Percentiles rank a stretch among this genome's conserved stretches.
phyloP scores from a whole-genome alignment of 2,329 filamentous ascomycete species.

The Pestalotiopsis sp. region DNA sequence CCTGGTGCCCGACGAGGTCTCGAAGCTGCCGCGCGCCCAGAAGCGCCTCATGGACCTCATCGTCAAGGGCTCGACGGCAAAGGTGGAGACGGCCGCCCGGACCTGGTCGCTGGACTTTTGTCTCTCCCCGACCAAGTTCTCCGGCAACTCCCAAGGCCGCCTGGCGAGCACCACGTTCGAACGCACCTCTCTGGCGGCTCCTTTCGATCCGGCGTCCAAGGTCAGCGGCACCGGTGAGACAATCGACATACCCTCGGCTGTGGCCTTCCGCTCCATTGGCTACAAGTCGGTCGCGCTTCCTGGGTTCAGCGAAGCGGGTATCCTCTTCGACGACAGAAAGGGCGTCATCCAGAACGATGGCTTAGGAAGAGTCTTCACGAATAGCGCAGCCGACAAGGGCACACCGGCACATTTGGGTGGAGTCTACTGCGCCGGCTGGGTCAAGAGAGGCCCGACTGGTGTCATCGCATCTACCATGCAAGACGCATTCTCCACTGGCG shows the following conservation, averaged over 20 bases:
- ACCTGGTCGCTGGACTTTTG: constrained; percentile 88
- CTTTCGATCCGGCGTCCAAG: constrained; percentile 53
- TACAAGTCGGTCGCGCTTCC: constrained; percentile 82
- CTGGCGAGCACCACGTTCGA: constrained; percentile 72
- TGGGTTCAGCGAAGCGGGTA: constrained; percentile 72
- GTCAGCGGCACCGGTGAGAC: constrained; percentile 52
- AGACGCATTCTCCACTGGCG: constrained; percentile 88
- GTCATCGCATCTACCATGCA: constrained; percentile 96
- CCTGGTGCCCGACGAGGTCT: constrained; percentile 69
- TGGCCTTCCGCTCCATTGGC: constrained; percentile 92
- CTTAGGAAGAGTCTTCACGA: constrained; percentile 65
- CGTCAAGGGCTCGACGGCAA: constrained; percentile 68
- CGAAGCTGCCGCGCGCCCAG: constrained; percentile 72
- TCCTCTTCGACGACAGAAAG: constrained; percentile 74
- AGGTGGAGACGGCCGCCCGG: constrained; percentile 53
- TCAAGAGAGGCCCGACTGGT: constrained; percentile 90
- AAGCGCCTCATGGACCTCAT: constrained; percentile 82
- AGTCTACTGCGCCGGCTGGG: constrained; percentile 94
- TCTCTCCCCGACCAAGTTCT: constrained; percentile 74
- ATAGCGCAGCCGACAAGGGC: constrained; percentile 31
- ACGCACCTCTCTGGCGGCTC: constrained; percentile 57
- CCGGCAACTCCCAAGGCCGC: constrained; percentile 46
- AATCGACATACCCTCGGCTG: constrained; percentile 60
- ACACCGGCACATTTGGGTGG: constrained; percentile 60
- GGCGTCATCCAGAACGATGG: constrained; percentile 86